Percentiles rank a stretch among this genome's conserved stretches.
Evolutionary conservation across 306 rosid species (phyloP).

Genomic region (Morella rubra): DNA sequence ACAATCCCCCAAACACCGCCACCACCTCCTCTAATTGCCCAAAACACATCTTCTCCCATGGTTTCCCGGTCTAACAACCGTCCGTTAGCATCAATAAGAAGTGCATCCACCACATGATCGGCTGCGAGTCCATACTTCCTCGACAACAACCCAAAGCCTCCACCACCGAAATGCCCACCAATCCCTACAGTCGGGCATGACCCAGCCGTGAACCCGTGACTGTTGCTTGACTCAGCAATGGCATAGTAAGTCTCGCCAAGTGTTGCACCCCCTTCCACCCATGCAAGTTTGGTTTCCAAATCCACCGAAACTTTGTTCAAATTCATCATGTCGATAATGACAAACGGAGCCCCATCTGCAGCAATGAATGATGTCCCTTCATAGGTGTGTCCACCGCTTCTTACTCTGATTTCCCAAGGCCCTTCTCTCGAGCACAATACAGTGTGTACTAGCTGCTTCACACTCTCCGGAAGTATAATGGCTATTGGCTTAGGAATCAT

Average conservation of each 20-base stretch:
- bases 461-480: slow-evolving; percentile 59
- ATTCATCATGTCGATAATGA: slow-evolving; percentile 75
- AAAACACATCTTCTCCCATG: slow-evolving; percentile 88
- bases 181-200: slow-evolving; percentile 88
- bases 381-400: slow-evolving; percentile 82
- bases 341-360: slow-evolving; percentile 43
- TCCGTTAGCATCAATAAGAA: slow-evolving; percentile 55
- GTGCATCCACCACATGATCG: slow-evolving; percentile 67
- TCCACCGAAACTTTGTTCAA: slow-evolving; percentile 55
- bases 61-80: slow-evolving; percentile 38
- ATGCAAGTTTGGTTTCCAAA: slow-evolving; percentile 51
- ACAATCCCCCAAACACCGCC: slow-evolving; percentile 77
- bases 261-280: slow-evolving; percentile 93
- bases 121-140: slow-evolving; percentile 76
- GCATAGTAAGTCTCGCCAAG: slow-evolving; percentile 71
- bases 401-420: slow-evolving; percentile 42
- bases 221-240: slow-evolving; percentile 50
- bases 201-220: slow-evolving; percentile 71
- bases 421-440: slow-evolving; percentile 47
- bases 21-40: slow-evolving; percentile 91
- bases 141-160: slow-evolving; percentile 69
- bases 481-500: slow-evolving; percentile 54
- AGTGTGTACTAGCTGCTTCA: slow-evolving; percentile 44
- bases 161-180: slow-evolving; percentile 79
- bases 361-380: slow-evolving; percentile 74